Evolutionary conservation across 1,284 basidiomycete genomes (phyloP), one percentile per base, ranked within the genome.

Genomic region (Singerocomus inundabilis): DNA sequence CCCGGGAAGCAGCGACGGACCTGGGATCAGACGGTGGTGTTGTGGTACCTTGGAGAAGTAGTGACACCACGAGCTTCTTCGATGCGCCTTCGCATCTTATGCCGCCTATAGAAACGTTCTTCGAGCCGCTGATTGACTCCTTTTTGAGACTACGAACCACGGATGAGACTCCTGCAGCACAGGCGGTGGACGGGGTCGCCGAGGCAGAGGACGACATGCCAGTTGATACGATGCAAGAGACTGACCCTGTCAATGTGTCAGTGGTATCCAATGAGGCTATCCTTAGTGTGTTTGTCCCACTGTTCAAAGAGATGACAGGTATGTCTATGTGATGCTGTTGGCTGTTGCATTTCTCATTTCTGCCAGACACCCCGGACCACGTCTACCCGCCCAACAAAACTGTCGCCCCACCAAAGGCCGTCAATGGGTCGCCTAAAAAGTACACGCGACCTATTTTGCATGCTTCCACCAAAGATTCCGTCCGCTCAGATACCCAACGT

Each of bases 81-180:
- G 81, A 86, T 54, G 80, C 78, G 4, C 87, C 93, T 5, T 81
- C 88, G 28, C 88, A 94, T 70, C 78, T 92, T 42, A 77, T 91
- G 59, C 92, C 93, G 13, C 83, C 92, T 5, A 72, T 94, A 49
- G 79, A 85, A 43, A 73, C 77, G 43, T 68, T 96, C 36, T 95
- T 91, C 64, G 84, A 89, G 31, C 72, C 84, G 15, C 72, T 94
- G 58, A 78, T 95, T 61, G 75, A 78, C 39, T 74, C 79, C 42
- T 81, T 92, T 61, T 71, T 95, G 54, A 76, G 73, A 43, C 58
- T 61, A 13, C 70, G 74, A 18, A 56, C 58, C 6, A 60, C 65
- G 9, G 45, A 64, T n/a, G 62, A 68, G 41, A 51, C 33, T 13
- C 55, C 60, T 30, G 51, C 59, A 5, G 63, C 49, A 13, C 60